Conservation (phyloP, 2,329 filamentous ascomycete genomes). For the Paraphaeosphaeria sporulosa region DNA sequence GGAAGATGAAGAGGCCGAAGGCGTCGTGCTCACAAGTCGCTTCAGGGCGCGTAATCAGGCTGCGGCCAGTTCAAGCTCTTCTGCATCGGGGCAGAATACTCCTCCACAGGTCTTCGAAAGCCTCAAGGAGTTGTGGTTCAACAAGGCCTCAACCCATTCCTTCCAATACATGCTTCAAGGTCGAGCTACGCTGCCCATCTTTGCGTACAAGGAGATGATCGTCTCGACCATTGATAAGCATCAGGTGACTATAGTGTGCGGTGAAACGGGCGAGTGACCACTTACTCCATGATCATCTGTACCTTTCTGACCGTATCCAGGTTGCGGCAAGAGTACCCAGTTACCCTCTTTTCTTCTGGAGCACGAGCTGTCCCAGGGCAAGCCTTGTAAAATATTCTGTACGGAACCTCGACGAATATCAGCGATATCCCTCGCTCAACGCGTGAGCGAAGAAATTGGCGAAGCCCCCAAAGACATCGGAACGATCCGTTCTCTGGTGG, state of each 20-base stretch:
- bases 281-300: too few relatives aligned
- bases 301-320: conserved; percentile 43
- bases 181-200: conserved; percentile 87
- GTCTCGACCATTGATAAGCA: conserved; percentile 78
- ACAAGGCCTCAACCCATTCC: conserved; percentile 58
- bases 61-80: conserved; percentile 31
- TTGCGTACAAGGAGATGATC: conserved; percentile 80
- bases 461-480: conserved; percentile 84
- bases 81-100: conserved; percentile 42
- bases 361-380: conserved; percentile 81
- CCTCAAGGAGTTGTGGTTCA: conserved; percentile 59
- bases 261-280: conserved; percentile 69
- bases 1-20: conserved; percentile 61
- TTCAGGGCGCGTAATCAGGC: conserved; percentile 63
- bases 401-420: conserved; percentile 96
- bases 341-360: conserved; percentile 95
- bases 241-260: conserved; percentile 91
- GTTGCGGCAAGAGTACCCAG: conserved; percentile 96
- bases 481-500: conserved; percentile 82
- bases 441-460: conserved; percentile 93
- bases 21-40: conserved; percentile 75
- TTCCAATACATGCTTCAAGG: conserved; percentile 82
- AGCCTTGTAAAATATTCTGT: conserved; percentile 89
- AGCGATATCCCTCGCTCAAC: conserved; percentile 88
- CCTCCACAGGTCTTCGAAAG: conserved; percentile 46